Conservation (phyloP, 768 basidiomycete species). For the Suillus fuscotomentosus region DNA sequence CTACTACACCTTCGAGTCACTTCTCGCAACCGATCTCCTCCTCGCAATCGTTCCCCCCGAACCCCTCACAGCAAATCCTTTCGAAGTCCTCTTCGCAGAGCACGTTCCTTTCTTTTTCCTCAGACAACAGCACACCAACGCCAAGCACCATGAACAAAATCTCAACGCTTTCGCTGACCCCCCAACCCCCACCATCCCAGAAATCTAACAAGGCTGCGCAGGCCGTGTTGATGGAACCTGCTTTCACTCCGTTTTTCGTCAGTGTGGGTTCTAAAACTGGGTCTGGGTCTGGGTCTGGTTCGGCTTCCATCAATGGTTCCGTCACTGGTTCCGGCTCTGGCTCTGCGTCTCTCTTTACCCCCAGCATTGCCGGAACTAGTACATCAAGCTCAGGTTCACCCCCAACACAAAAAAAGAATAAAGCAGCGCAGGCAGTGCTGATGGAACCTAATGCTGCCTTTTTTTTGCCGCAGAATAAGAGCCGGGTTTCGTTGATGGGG, state of each 20-base stretch:
- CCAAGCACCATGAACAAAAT: neutral
- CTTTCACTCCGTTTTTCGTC: neutral
- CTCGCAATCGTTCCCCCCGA: neutral
- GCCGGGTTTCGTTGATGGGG: neutral
- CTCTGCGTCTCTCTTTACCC: neutral
- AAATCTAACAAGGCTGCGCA: neutral
- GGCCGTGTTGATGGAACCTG: neutral
- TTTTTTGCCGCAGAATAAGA: constrained; percentile 3
- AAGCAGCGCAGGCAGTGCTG: constrained; percentile 7
- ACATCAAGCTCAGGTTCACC: neutral
- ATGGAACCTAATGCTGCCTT: neutral
- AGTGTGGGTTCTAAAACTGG: neutral
- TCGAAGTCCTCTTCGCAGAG: neutral
- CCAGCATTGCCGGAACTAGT: neutral
- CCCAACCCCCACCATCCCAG: neutral
- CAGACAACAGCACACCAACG: neutral
- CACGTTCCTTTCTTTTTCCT: neutral
- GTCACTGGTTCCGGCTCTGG: too few relatives aligned
- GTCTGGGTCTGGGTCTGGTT: neutral
- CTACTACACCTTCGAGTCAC: neutral
- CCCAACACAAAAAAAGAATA: neutral
- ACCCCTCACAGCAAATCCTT: neutral
- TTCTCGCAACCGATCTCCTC: neutral
- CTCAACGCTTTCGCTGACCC: neutral
- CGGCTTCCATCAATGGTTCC: neutral